A percentile compares a stretch with the other conserved stretches of the same genome.
Conservation (phyloP, 345 rosid genomes). For the Eucalyptus curtisii region DNA sequence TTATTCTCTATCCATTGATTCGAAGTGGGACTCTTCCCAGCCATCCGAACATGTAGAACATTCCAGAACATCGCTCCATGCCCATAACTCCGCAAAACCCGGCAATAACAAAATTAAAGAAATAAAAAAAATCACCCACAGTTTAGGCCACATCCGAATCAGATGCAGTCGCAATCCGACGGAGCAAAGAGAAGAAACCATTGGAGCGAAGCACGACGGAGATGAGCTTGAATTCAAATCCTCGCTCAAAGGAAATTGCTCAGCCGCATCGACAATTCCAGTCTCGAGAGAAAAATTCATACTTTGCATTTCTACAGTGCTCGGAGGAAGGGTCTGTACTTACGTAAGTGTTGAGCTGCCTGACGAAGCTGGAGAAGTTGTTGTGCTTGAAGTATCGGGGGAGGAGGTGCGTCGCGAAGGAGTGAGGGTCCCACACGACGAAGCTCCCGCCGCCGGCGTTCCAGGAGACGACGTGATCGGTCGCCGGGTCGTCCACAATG, state of each 20-base stretch:
- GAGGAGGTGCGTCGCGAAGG: slow-evolving; percentile 50
- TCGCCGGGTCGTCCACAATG: slow-evolving; percentile 61
- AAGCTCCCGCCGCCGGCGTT: slow-evolving; percentile 52
- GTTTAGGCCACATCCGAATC: neutral
- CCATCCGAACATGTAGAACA: neutral
- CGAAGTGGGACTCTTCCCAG: neutral
- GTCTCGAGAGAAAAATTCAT: neutral
- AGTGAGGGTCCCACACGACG: slow-evolving; percentile 71
- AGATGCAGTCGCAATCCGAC: neutral
- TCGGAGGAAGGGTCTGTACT: slow-evolving; percentile 3
- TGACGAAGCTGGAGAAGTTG: slow-evolving; percentile 86
- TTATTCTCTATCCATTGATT: neutral
- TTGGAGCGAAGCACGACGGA: neutral
- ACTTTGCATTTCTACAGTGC: neutral
- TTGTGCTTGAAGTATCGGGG: slow-evolving; percentile 86
- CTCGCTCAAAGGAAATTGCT: neutral
- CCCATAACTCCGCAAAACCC: neutral
- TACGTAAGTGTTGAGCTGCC: slow-evolving; percentile 88
- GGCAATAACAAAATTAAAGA: neutral
- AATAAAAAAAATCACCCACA: neutral
- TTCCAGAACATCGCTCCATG: neutral
- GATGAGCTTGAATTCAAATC: neutral
- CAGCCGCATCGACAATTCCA: neutral
- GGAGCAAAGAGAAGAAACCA: neutral
- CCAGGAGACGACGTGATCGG: slow-evolving; percentile 72